These are phyloP conservation scores for Pythium utonaiense DNA, from an alignment of 352 stramenopile species.

Conservation along the genomic window DNA sequence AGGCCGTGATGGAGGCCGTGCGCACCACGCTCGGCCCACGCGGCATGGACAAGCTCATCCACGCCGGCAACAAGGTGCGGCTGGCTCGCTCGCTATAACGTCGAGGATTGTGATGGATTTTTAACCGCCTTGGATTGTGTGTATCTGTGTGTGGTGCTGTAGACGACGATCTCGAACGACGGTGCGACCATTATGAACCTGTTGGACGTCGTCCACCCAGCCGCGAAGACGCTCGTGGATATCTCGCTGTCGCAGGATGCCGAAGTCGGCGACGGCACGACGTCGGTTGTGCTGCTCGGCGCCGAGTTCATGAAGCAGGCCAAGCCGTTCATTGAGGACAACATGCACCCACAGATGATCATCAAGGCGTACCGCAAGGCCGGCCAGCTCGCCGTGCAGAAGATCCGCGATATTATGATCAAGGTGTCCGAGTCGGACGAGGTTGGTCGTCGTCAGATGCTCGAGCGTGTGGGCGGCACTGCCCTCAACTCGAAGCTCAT, in stretches of 20 bases:
- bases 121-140: no score
- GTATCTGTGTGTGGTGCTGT: no score
- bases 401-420: constrained; percentile 84
- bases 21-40: constrained; percentile 99
- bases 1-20: constrained; percentile 97
- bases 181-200: constrained; percentile 97
- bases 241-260: constrained; percentile 99
- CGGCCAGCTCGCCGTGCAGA: constrained; percentile 74
- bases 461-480: constrained; percentile 95
- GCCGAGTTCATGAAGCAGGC: constrained; percentile 97
- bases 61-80: no score
- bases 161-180: constrained; percentile 97
- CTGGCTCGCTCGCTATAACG: no score
- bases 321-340: constrained; percentile 94
- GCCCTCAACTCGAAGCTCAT: constrained; percentile 98
- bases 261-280: constrained; percentile 99
- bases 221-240: constrained; percentile 98
- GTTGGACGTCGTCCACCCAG: constrained; percentile 98
- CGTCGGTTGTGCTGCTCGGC: constrained; percentile 93
- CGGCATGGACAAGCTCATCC: constrained; percentile 99
- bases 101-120: no score
- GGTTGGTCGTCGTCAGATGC: constrained; percentile 80
- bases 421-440: constrained; percentile 78
- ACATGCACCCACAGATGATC: constrained; percentile 98
- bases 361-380: constrained; percentile 95